Conservation (phyloP, 805 yeast species). For the Yamadazyma olivae region DNA sequence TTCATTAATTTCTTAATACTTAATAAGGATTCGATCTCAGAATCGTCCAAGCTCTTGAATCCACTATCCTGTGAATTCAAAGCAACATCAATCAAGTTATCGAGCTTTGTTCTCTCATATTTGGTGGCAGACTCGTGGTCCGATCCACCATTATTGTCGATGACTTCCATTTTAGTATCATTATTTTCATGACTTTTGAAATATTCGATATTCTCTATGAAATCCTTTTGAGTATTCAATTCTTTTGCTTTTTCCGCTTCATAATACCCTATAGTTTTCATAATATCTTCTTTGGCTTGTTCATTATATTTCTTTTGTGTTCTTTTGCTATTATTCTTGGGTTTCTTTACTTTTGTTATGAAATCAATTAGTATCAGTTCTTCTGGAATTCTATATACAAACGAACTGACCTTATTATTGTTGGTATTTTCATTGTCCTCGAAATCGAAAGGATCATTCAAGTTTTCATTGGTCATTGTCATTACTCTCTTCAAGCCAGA, state of each 20-base stretch:
- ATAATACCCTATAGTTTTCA: slow-evolving; percentile 22
- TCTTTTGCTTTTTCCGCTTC: slow-evolving; percentile 15
- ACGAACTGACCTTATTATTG: slow-evolving; percentile 28
- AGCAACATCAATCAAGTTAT: slow-evolving; percentile 46
- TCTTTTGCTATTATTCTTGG: slow-evolving; percentile 17
- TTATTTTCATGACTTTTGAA: slow-evolving; percentile 1
- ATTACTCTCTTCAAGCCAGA: slow-evolving; percentile 15
- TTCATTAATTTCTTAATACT: slow-evolving; percentile 61
- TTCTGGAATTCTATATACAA: slow-evolving; percentile 66
- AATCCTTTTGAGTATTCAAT: slow-evolving; percentile 6
- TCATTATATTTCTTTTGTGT: neutral
- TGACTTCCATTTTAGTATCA: slow-evolving; percentile 5
- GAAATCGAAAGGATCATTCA: slow-evolving; percentile 5
- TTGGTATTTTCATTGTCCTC: slow-evolving; percentile 6
- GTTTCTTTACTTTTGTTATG: slow-evolving; percentile 47
- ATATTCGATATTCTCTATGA: slow-evolving; percentile 5
- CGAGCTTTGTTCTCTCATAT: slow-evolving; percentile 32
- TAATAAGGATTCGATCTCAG: slow-evolving; percentile 50
- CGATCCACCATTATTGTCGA: neutral
- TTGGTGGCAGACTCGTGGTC: neutral
- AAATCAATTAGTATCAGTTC: slow-evolving; percentile 68
- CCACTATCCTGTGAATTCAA: slow-evolving; percentile 9
- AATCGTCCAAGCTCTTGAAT: neutral
- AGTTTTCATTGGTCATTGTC: slow-evolving; percentile 15
- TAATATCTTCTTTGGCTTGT: slow-evolving; percentile 17